These are phyloP conservation scores for Ascoidea tarda DNA, from an alignment of 805 yeast genomes.

Conservation along the genomic window DNA sequence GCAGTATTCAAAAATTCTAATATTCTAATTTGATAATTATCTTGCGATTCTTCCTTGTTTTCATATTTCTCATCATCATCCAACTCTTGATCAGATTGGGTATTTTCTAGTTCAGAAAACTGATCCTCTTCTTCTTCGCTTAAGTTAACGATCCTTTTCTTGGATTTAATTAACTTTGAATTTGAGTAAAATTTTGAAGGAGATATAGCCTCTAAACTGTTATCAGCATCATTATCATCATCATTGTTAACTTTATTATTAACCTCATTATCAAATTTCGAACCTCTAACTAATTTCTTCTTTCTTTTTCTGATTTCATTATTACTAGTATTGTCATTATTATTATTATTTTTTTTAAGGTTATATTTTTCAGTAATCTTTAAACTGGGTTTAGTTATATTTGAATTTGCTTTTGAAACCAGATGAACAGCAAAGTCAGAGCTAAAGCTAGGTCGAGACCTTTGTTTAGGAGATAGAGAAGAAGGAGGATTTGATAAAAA, in stretches of 20 bases:
- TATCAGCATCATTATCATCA: conserved; percentile 13
- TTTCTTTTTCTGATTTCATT: conserved; percentile 15
- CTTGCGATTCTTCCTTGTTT: conserved; percentile 12
- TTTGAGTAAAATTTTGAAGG: not conserved
- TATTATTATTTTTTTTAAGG: not conserved
- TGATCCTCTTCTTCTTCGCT: conserved; percentile 29
- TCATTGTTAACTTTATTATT: conserved; percentile 14
- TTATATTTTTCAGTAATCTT: conserved; percentile 7
- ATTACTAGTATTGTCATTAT: not conserved
- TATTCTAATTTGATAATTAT: conserved; percentile 25
- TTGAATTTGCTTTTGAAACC: conserved; percentile 2
- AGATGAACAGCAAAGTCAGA: not conserved
- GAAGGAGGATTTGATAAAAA: not conserved
- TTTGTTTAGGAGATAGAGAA: not conserved
- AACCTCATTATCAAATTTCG: conserved; percentile 18
- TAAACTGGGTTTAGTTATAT: conserved; percentile 5
- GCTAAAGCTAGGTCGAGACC: not conserved
- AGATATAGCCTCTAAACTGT: conserved; percentile 14
- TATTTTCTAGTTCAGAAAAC: conserved; percentile 35
- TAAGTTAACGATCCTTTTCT: conserved; percentile 1
- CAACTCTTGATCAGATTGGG: conserved; percentile 20
- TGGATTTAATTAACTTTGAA: conserved; percentile 1
- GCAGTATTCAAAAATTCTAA: conserved; percentile 72
- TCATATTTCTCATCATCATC: conserved; percentile 15
- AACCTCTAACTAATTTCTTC: conserved; percentile 26